These are phyloP conservation scores for Parietaria judaica DNA, from an alignment of 306 rosid species.

Conservation along the genomic window DNA sequence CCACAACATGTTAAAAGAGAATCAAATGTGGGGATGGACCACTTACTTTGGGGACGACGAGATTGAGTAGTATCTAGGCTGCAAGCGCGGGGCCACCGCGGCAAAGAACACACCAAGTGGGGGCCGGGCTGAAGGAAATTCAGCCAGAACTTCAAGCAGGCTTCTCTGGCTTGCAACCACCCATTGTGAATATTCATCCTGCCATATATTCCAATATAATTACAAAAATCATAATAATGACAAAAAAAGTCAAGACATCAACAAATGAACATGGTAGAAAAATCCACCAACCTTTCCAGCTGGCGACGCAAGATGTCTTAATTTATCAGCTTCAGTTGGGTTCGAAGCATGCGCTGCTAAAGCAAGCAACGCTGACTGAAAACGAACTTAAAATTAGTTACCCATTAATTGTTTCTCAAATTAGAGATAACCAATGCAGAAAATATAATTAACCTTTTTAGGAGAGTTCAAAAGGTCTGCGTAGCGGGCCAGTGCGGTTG, in stretches of 20 bases:
- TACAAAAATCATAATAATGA: not conserved
- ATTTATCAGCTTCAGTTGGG: slow-evolving; percentile 77
- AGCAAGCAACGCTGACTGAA: slow-evolving; percentile 74
- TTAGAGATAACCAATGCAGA: not conserved
- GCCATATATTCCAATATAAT: slow-evolving; percentile 19
- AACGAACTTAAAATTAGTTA: slow-evolving; percentile 11
- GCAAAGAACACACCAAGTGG: slow-evolving; percentile 93
- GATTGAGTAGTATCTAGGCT: slow-evolving; percentile 91
- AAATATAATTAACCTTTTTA: slow-evolving; percentile 56
- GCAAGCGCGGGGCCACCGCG: slow-evolving; percentile 84
- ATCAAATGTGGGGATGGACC: not conserved
- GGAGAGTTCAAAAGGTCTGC: slow-evolving; percentile 90
- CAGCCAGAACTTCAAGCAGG: slow-evolving; percentile 92
- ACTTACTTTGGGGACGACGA: slow-evolving; percentile 84
- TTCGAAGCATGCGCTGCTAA: slow-evolving; percentile 88
- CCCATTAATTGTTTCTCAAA: not conserved
- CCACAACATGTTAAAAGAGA: not conserved
- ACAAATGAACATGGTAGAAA: slow-evolving; percentile 2
- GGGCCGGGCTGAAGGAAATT: slow-evolving; percentile 82
- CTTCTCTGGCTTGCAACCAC: slow-evolving; percentile 81
- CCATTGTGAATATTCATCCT: slow-evolving; percentile 96
- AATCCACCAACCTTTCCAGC: slow-evolving; percentile 70
- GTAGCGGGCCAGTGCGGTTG: slow-evolving; percentile 61
- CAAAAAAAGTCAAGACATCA: not conserved
- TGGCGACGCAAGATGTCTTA: slow-evolving; percentile 88